Conservation (phyloP, 371 early-diverging fungal species). For the Mucor piriformis region DNA sequence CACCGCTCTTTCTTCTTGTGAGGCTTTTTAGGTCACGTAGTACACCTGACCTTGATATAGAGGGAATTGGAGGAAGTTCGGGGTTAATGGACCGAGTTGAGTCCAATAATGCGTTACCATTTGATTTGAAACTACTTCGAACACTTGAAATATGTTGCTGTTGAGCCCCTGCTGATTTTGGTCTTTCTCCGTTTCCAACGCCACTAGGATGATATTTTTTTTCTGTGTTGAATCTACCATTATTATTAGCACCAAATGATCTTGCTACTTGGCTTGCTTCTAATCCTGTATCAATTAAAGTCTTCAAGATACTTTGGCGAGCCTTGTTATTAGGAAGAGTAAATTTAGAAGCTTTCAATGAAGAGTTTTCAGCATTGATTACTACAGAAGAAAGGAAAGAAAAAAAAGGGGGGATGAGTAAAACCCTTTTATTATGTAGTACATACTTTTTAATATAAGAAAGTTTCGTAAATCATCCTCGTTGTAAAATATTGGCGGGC, state of each 20-base stretch:
- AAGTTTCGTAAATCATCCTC: conserved; percentile 56
- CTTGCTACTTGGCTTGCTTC: conserved; percentile 15
- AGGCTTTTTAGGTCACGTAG: conserved; percentile 41
- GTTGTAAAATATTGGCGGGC: conserved; percentile 61
- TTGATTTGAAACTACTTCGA: neutral
- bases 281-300: conserved; percentile 41
- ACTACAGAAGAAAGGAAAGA: conserved; percentile 27
- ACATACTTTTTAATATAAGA: conserved; percentile 58
- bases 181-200: conserved; percentile 7
- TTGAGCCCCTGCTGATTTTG: conserved; percentile 16
- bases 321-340: conserved; percentile 56
- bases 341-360: conserved; percentile 69
- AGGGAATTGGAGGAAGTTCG: conserved; percentile 29
- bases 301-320: conserved; percentile 45
- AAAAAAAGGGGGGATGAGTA: no score
- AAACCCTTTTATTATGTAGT: neutral
- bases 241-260: conserved; percentile 3
- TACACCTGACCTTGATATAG: conserved; percentile 41
- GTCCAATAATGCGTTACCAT: neutral
- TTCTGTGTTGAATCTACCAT: neutral
- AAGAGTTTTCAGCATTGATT: conserved; percentile 77
- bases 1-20: conserved; percentile 33
- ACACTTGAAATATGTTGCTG: neutral
- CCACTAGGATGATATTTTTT: neutral
- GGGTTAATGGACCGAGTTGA: neutral